Conservation (phyloP, 108 stramenopile species). For the Cyclotella atomus region DNA sequence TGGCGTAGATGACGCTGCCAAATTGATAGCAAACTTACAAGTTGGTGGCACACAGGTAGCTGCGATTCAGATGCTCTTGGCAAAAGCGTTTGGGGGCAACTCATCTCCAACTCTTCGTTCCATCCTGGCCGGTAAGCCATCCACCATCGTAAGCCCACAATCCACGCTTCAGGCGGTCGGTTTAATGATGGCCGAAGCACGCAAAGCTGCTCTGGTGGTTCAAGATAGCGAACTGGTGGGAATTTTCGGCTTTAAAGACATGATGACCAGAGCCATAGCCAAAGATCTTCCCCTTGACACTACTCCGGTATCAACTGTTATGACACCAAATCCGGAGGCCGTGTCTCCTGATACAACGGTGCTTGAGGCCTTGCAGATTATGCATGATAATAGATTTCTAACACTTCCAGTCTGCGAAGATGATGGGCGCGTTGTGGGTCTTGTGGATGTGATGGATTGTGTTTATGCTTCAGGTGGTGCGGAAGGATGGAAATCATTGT, state of each 20-base stretch:
- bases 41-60: conserved; percentile 63
- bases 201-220: conserved; percentile 88
- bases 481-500: conserved; percentile 69
- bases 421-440: conserved; percentile 84
- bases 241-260: conserved; percentile 94
- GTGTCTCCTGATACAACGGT: conserved; percentile 89
- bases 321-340: conserved; percentile 93
- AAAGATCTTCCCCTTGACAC: conserved; percentile 76
- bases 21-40: conserved; percentile 48
- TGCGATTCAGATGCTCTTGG: conserved; percentile 69
- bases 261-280: conserved; percentile 89
- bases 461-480: conserved; percentile 87
- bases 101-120: conserved; percentile 72
- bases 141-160: conserved; percentile 70
- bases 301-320: conserved; percentile 77
- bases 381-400: conserved; percentile 94
- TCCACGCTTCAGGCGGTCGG: conserved; percentile 80
- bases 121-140: conserved; percentile 72
- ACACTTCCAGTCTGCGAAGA: conserved; percentile 90
- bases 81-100: conserved; percentile 71
- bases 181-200: conserved; percentile 77
- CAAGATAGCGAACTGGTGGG: conserved; percentile 82
- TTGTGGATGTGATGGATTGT: conserved; percentile 97
- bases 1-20: conserved; percentile 63
- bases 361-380: conserved; percentile 89